Evolutionary conservation across 495 filamentous ascomycete species (phyloP).

Genomic region (Astrothelium macrocarpum): DNA sequence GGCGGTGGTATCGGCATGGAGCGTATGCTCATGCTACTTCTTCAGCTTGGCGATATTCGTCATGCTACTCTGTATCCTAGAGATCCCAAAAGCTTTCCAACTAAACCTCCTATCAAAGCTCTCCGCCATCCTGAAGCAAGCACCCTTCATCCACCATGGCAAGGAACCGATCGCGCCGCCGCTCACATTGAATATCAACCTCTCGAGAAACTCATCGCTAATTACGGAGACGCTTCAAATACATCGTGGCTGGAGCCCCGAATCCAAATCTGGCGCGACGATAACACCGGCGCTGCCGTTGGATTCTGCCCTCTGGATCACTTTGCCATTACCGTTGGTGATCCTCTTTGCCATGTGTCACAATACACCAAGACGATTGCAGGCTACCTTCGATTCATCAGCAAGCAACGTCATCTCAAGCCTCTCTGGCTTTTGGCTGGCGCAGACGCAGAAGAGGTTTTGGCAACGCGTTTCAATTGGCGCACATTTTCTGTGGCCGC

Average conservation of each 20-base stretch:
- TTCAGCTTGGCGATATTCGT: conserved; percentile 80
- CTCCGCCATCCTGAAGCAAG: conserved; percentile 72
- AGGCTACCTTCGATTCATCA: conserved; percentile 63
- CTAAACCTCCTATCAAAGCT: conserved; percentile 41
- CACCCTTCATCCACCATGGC: conserved; percentile 56
- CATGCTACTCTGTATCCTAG: conserved; percentile 75
- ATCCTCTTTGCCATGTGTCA: conserved; percentile 63
- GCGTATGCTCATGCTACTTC: conserved; percentile 71
- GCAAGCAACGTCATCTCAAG: conserved; percentile 57
- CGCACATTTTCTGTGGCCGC: conserved; percentile 73
- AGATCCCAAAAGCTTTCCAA: conserved; percentile 71
- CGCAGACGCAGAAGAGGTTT: conserved; percentile 56
- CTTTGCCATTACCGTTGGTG: conserved; percentile 69
- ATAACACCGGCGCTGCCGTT: conserved; percentile 64
- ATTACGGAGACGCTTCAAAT: conserved; percentile 82
- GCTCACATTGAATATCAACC: conserved; percentile 51
- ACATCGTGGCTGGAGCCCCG: conserved; percentile 80
- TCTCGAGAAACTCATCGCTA: conserved; percentile 71
- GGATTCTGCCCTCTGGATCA: conserved; percentile 63
- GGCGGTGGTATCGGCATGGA: conserved; percentile 87
- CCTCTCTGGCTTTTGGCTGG: conserved; percentile 76
- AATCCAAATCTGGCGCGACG: conserved; percentile 73
- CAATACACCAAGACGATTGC: conserved; percentile 63
- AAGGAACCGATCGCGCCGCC: conserved; percentile 35
- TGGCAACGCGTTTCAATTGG: conserved; percentile 70